A percentile compares a stretch with the other conserved stretches of the same genome.
These are phyloP conservation scores for Trichoderma sp. DNA, from an alignment of 2,329 filamentous ascomycete species.

Conservation along the genomic window DNA sequence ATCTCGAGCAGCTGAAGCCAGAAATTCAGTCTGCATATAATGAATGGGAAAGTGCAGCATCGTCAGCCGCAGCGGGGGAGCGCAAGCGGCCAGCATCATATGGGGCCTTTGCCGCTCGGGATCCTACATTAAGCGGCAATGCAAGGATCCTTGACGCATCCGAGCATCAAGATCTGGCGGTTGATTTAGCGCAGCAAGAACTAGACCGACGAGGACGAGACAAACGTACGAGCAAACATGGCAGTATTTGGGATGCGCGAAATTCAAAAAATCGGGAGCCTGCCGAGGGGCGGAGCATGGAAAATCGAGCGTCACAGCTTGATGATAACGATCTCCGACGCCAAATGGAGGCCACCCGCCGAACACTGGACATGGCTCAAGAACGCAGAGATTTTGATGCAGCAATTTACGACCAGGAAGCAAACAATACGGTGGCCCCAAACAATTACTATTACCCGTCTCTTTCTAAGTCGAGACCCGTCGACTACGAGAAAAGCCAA, in stretches of 20 bases:
- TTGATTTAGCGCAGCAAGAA: slow-evolving; percentile 74
- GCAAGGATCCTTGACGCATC: slow-evolving; percentile 66
- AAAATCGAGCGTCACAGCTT: background rate
- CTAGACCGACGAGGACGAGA: slow-evolving; percentile 66
- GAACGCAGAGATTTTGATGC: slow-evolving; percentile 31
- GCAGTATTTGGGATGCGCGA: slow-evolving; percentile 54
- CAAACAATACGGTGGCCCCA: slow-evolving; percentile 32
- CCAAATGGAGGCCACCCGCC: slow-evolving; percentile 57
- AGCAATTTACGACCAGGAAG: slow-evolving; percentile 32
- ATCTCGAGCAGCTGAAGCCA: slow-evolving; percentile 78
- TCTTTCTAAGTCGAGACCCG: slow-evolving; percentile 53
- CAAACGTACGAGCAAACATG: slow-evolving; percentile 58
- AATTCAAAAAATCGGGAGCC: slow-evolving; percentile 28
- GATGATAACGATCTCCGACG: slow-evolving; percentile 50
- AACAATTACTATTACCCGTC: slow-evolving; percentile 58
- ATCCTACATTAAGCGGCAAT: slow-evolving; percentile 61
- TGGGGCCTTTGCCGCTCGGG: slow-evolving; percentile 53
- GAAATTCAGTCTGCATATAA: slow-evolving; percentile 71
- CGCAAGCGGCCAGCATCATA: slow-evolving; percentile 30
- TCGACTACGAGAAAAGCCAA: slow-evolving; percentile 42
- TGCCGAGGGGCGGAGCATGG: background rate
- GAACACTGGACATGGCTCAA: slow-evolving; percentile 45
- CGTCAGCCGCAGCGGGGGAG: background rate
- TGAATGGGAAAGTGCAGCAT: slow-evolving; percentile 62
- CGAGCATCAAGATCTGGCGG: slow-evolving; percentile 73